Evolutionary conservation across 1,139 yeast species (phyloP).

Genomic region (Taphrina communis): DNA sequence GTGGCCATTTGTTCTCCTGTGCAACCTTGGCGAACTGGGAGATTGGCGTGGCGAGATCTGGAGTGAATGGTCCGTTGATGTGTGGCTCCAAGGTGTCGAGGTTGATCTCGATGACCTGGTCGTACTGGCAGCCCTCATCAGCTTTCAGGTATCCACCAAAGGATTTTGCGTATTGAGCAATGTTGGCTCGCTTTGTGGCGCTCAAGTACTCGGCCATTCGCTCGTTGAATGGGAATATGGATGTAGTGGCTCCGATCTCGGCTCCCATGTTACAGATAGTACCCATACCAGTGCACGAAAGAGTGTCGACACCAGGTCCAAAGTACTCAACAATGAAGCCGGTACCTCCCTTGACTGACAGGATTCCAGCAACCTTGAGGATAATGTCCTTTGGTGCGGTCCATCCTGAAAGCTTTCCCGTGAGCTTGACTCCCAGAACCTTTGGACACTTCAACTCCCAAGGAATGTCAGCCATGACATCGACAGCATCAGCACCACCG

Average conservation of each 20-base stretch:
- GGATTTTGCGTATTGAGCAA: constrained; percentile 76
- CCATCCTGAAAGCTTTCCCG: constrained; percentile 97
- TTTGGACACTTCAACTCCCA: constrained; percentile 99
- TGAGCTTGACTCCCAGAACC: constrained; percentile 93
- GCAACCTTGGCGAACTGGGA: constrained; percentile 92
- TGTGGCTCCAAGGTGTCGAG: constrained; percentile 95
- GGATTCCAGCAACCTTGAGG: constrained; percentile 92
- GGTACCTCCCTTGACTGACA: constrained; percentile 99
- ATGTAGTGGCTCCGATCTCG: constrained; percentile 98
- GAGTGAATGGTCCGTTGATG: constrained; percentile 98
- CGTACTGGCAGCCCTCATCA: constrained; percentile 94
- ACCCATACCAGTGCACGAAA: constrained; percentile 99
- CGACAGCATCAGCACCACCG: constrained; percentile 99
- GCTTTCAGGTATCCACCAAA: constrained; percentile 77
- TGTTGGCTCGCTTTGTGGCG: constrained; percentile 84
- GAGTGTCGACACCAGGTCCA: constrained; percentile 94
- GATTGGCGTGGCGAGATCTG: constrained; percentile 97
- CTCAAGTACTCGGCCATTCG: constrained; percentile 87
- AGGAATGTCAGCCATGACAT: constrained; percentile 91
- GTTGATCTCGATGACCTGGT: constrained; percentile 92
- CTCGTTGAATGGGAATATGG: constrained; percentile 94
- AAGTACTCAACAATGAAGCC: constrained; percentile 97
- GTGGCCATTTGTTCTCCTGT: constrained; percentile 88
- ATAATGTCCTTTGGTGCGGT: constrained; percentile 98
- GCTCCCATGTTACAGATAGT: constrained; percentile 99